Evolutionary conservation across 495 filamentous ascomycete genomes (phyloP).

Genomic region (Penicillium canescens): DNA sequence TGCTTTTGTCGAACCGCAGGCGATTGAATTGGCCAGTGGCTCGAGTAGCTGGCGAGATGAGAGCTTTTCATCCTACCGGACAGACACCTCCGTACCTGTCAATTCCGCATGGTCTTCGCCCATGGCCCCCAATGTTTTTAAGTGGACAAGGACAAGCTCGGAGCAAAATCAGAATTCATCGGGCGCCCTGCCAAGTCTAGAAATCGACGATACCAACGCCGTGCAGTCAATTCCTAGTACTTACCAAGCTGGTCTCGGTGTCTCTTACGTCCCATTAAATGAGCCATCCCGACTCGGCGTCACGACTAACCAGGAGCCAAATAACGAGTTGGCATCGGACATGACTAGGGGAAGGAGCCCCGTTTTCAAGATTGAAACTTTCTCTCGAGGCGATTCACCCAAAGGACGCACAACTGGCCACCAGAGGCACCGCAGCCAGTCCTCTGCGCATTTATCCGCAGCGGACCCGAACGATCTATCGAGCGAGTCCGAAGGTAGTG

Average conservation of each 20-base stretch:
- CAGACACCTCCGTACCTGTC: not conserved
- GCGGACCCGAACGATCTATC: slow-evolving; percentile 18
- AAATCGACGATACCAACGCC: not conserved
- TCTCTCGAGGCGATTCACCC: slow-evolving; percentile 52
- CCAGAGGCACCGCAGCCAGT: slow-evolving; percentile 34
- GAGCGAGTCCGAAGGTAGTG: slow-evolving; percentile 33
- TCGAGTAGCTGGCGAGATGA: slow-evolving; percentile 8
- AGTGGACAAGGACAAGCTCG: slow-evolving; percentile 11
- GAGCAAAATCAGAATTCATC: slow-evolving; percentile 14
- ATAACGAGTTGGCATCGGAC: slow-evolving; percentile 11
- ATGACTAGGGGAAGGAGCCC: slow-evolving; percentile 44
- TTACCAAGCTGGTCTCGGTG: slow-evolving; percentile 8
- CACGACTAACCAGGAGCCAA: slow-evolving; percentile 19
- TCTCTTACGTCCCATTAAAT: slow-evolving; percentile 1
- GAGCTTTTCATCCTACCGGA: slow-evolving; percentile 2
- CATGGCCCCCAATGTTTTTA: slow-evolving; percentile 8
- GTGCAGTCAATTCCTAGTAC: not conserved
- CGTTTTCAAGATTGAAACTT: slow-evolving; percentile 45
- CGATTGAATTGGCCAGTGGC: slow-evolving; percentile 18
- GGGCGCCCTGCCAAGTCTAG: not conserved
- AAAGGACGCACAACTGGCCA: slow-evolving; percentile 23
- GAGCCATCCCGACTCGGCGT: slow-evolving; percentile 22
- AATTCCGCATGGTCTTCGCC: slow-evolving; percentile 10
- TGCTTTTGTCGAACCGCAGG: slow-evolving; percentile 16
- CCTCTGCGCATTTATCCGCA: slow-evolving; percentile 43